Evolutionary conservation across 805 yeast species (phyloP), one percentile per base, ranked within the genome.

Genomic region (Candida qinlingensis): DNA sequence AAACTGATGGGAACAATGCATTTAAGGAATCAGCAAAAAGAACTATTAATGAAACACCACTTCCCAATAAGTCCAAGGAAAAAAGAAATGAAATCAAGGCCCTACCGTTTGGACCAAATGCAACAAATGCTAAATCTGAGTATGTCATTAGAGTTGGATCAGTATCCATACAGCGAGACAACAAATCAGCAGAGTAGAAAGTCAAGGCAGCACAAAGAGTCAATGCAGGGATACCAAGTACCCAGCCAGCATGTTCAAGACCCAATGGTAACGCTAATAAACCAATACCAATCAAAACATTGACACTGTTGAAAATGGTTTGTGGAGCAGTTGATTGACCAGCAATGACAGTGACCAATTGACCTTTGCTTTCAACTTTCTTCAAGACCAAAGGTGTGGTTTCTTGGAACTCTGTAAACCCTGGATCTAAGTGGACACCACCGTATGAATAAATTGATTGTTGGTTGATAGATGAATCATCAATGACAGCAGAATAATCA

Each of bases 81-180:
- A 90, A 89, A 11, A 89, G 60, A 11, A 82, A 55, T 2, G 96
- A 86, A 33, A 90, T 85, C 35, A 85, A 63, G 4, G 87, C 71
- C 58, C 96, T 77, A 3, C 94, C 96, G 33, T 71, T 72, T 3
- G 85, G 70, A 1, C 96, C 96, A 61, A 84, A 88, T 0, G 91
- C 86, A n/a, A 88, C 87, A 58, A 79, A 83, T 4, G 95, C 96
- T 43, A 90, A 72, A 68, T 90, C 97, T 0, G 96, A 95, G 64
- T 89, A 90, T 0, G 96, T 86, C 73, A 85, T 81, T 46, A 89
- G 68, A 0, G 94, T 83, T 12, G 78, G 83, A 67, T 89, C 94
- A 1, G 89, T 83, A 53, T 84, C 89, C 75, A 89, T 75, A 54
- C 96, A 82, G 50, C 77, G 74, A 11, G 92, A 83, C 49, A 90